Evolutionary conservation across 2,329 filamentous ascomycete species (phyloP).

Genomic region (Hansfordia pulvinata): DNA sequence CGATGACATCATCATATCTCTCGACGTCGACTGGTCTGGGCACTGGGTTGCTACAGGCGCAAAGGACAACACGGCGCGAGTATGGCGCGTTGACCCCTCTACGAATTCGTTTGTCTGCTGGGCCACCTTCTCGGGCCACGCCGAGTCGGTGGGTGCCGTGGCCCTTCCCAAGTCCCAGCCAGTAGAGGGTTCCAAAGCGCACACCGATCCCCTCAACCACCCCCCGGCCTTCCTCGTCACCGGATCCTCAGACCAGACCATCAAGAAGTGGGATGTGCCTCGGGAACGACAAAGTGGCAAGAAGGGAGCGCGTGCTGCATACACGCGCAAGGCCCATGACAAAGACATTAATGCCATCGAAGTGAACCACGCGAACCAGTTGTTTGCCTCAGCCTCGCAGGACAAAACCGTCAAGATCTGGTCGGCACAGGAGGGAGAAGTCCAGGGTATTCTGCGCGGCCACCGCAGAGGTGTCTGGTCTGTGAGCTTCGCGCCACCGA

Average conservation of each 20-base stretch:
- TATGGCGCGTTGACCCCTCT: constrained; percentile 76
- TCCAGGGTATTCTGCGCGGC: constrained; percentile 79
- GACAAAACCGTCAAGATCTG: constrained; percentile 96
- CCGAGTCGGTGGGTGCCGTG: constrained; percentile 86
- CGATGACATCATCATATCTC: constrained; percentile 86
- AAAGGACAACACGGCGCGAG: constrained; percentile 86
- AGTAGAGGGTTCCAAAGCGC: constrained; percentile 53
- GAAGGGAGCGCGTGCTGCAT: constrained; percentile 52
- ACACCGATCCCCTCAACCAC: constrained; percentile 59
- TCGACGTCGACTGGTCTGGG: constrained; percentile 93
- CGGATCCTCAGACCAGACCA: constrained; percentile 86
- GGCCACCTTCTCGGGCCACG: constrained; percentile 77
- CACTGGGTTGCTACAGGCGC: constrained; percentile 93
- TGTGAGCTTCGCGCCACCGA: constrained; percentile 73
- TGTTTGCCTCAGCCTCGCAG: constrained; percentile 94
- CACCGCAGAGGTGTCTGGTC: constrained; percentile 96
- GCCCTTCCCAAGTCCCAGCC: constrained; percentile 63
- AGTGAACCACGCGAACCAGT: constrained; percentile 55
- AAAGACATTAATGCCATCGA: constrained; percentile 98
- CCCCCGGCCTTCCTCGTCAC: constrained; percentile 79
- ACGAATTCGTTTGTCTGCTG: constrained; percentile 67
- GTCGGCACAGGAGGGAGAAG: constrained; percentile 80
- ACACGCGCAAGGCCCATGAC: constrained; percentile 90
- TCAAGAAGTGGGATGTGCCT: constrained; percentile 85
- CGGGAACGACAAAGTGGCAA: constrained; percentile 33